Percentiles rank a stretch among this genome's conserved stretches.
Evolutionary conservation across 441 rosid genomes (phyloP).

Genomic region (Pelargonium myrrhifolium): DNA sequence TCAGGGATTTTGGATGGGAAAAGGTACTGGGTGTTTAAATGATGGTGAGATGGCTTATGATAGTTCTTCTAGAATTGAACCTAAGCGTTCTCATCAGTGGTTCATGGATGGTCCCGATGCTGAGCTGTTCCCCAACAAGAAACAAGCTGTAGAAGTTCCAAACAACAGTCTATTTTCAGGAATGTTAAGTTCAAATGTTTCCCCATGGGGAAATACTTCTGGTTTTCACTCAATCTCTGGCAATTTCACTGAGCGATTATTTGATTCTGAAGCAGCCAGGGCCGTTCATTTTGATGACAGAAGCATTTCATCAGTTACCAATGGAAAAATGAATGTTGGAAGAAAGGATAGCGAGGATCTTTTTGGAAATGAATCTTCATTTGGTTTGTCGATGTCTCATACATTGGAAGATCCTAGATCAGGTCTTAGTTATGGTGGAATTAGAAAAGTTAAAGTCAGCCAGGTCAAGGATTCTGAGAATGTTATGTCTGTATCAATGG

Average conservation of each 20-base stretch:
- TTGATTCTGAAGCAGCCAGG: constrained; percentile 46
- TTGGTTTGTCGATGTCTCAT: constrained; percentile 55
- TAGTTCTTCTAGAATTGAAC: constrained; percentile 37
- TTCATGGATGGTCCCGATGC: constrained; percentile 41
- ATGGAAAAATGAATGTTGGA: constrained; percentile 32
- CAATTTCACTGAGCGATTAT: constrained; percentile 42
- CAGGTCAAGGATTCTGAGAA: constrained; percentile 44
- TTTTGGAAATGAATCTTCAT: constrained; percentile 39
- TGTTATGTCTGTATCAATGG: constrained; percentile 34
- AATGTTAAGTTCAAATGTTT: constrained; percentile 26
- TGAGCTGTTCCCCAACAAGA: constrained; percentile 51
- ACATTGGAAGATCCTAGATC: constrained; percentile 38
- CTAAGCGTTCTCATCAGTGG: constrained; percentile 59
- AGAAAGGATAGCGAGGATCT: constrained; percentile 36
- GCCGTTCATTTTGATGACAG: constrained; percentile 46
- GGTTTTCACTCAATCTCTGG: constrained; percentile 42
- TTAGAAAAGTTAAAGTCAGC: constrained; percentile 51
- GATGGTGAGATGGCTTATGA: constrained; percentile 40
- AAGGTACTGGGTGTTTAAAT: constrained; percentile 33
- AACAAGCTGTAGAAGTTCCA: constrained; percentile 45
- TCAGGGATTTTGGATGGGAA: constrained; percentile 51
- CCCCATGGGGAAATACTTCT: constrained; percentile 47
- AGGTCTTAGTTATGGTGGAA: constrained; percentile 40
- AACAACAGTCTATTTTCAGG: constrained; percentile 31
- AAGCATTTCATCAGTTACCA: constrained; percentile 30